Percentiles rank a stretch among this genome's conserved stretches.
Evolutionary conservation across 148 eudicot genomes (phyloP).

Genomic region (Rhododendron henanense): DNA sequence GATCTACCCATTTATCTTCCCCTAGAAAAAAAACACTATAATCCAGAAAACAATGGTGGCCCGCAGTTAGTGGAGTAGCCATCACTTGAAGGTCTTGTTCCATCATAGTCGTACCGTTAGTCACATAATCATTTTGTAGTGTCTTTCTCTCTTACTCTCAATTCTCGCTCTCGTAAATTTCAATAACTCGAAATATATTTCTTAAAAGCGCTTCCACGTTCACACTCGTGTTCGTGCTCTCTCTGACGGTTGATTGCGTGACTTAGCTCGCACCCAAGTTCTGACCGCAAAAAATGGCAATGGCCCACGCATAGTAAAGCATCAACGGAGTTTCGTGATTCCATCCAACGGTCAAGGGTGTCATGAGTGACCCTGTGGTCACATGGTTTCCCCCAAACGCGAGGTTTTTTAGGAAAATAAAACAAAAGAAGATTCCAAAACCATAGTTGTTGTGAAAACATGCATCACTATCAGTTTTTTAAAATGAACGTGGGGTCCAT

Average conservation of each 20-base stretch:
- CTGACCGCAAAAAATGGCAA: background rate
- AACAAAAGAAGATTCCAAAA: background rate
- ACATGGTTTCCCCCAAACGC: background rate
- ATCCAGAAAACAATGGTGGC: background rate
- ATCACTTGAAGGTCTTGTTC: too few species aligned
- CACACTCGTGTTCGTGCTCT: too few species aligned
- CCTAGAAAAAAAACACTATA: too few species aligned
- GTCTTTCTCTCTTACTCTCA: background rate
- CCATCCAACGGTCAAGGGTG: background rate
- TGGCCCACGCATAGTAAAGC: background rate
- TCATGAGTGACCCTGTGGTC: background rate
- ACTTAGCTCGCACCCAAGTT: background rate
- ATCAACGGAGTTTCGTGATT: background rate
- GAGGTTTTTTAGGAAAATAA: background rate
- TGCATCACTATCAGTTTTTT: constrained; percentile 3
- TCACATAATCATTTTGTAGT: background rate
- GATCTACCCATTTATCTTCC: too few species aligned
- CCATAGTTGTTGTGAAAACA: background rate
- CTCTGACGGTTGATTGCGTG: too few species aligned
- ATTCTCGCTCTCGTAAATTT: background rate
- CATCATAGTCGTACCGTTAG: too few species aligned
- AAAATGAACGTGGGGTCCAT: background rate
- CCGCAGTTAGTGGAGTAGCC: background rate
- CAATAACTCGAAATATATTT: too few species aligned
- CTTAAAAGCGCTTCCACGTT: background rate